A percentile compares a stretch with the other conserved stretches of the same genome.
Evolutionary conservation across 106 monocot species (phyloP).

Genomic region (Dioscorea dumetorum): DNA sequence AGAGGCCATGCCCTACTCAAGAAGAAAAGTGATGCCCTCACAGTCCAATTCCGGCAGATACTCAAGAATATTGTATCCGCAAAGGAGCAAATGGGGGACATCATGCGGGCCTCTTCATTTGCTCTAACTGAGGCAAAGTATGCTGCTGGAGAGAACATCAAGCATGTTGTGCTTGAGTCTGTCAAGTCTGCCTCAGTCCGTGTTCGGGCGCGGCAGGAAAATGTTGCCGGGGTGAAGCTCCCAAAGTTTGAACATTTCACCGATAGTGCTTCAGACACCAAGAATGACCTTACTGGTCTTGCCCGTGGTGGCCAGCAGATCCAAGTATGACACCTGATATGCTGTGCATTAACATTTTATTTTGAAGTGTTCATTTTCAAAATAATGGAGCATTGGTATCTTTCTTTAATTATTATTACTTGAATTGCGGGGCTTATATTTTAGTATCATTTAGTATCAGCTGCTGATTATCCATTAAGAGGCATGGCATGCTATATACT

Average conservation of each 20-base stretch:
- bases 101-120: conserved; percentile 84
- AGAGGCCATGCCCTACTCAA: conserved; percentile 94
- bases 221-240: conserved; percentile 85
- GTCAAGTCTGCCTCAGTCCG: conserved; percentile 64
- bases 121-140: conserved; percentile 95
- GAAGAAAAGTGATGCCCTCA: conserved; percentile 95
- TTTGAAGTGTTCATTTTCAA: no score
- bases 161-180: conserved; percentile 60
- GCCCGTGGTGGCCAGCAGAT: conserved; percentile 84
- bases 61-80: conserved; percentile 83
- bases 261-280: conserved; percentile 29
- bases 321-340: background rate
- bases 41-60: conserved; percentile 82
- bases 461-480: no score
- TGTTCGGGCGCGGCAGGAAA: conserved; percentile 82
- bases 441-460: no score
- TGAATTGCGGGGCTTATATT: no score
- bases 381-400: no score
- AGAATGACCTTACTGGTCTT: conserved; percentile 70
- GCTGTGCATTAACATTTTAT: no score
- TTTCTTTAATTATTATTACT: no score
- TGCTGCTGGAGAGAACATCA: conserved; percentile 76
- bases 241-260: conserved; percentile 83
- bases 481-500: no score
- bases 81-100: conserved; percentile 94